These are phyloP conservation scores for Tagetes patula DNA, from an alignment of 129 eudicot species.

Conservation along the genomic window DNA sequence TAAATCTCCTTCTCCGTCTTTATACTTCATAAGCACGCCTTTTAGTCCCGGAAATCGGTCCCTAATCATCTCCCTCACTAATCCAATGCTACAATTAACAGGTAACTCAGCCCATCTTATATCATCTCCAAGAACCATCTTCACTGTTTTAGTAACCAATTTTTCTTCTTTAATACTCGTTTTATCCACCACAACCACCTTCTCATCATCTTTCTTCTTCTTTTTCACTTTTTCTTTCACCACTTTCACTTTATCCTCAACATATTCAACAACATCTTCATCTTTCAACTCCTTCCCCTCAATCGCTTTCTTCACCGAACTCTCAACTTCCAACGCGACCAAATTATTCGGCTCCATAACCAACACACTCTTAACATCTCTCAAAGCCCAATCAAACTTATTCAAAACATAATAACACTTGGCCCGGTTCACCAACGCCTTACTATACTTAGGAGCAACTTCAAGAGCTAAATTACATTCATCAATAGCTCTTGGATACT, in stretches of 20 bases:
- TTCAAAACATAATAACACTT: slow-evolving; percentile 67
- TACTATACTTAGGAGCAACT: slow-evolving; percentile 83
- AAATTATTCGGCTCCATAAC: slow-evolving; percentile 76
- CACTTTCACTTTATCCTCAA: slow-evolving; percentile 29
- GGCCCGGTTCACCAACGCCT: slow-evolving; percentile 81
- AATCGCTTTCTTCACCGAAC: slow-evolving; percentile 48
- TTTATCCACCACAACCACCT: slow-evolving; percentile 66
- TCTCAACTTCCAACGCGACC: slow-evolving; percentile 61
- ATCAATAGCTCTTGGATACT: slow-evolving; percentile 78
- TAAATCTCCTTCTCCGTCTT: slow-evolving; percentile 88
- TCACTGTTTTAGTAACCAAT: slow-evolving; percentile 58
- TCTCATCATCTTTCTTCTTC: slow-evolving; percentile 47
- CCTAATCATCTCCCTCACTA: slow-evolving; percentile 69
- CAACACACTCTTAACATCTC: slow-evolving; percentile 73
- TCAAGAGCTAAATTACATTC: slow-evolving; percentile 92
- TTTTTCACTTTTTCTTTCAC: slow-evolving; percentile 47
- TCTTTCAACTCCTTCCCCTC: slow-evolving; percentile 48
- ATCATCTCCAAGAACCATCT: slow-evolving; percentile 82
- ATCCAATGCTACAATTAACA: slow-evolving; percentile 49
- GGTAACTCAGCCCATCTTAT: slow-evolving; percentile 87
- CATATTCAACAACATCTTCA: slow-evolving; percentile 41
- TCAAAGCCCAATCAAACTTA: slow-evolving; percentile 70
- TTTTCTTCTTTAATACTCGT: slow-evolving; percentile 54
- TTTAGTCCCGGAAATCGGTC: slow-evolving; percentile 74
- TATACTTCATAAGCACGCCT: slow-evolving; percentile 85